Conservation (phyloP, 257 asterid species). For the Lantana camara region DNA sequence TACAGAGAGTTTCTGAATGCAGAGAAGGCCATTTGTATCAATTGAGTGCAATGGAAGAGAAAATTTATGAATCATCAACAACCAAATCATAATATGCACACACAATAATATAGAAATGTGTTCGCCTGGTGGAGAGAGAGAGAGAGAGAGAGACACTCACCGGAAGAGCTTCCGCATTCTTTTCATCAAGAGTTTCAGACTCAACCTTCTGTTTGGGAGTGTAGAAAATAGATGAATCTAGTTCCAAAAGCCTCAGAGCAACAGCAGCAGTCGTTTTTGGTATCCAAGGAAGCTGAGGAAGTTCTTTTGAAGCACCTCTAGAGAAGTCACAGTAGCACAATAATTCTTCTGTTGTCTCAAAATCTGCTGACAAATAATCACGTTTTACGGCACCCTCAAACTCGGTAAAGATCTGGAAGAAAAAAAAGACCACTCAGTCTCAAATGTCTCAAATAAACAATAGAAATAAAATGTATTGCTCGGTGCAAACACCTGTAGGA, state of each 20-base stretch:
- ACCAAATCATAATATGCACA: neutral
- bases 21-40: constrained; percentile 3
- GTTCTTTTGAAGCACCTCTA: constrained; percentile 41
- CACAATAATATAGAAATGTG: too few species aligned
- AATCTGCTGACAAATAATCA: constrained; percentile 65
- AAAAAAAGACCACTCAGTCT: neutral
- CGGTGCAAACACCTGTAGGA: constrained; percentile 62
- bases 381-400: constrained; percentile 78
- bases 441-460: neutral
- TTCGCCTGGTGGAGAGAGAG: too few species aligned
- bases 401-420: constrained; percentile 68
- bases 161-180: constrained; percentile 58
- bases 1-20: constrained; percentile 52
- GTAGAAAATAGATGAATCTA: constrained; percentile 74
- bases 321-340: constrained; percentile 52
- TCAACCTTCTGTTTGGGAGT: constrained; percentile 61
- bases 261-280: constrained; percentile 88
- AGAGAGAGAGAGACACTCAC: constrained; percentile 49
- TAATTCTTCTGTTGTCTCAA: constrained; percentile 89
- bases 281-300: constrained; percentile 86
- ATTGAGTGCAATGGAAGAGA: neutral
- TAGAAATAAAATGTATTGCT: neutral
- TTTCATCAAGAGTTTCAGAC: constrained; percentile 46
- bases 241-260: constrained; percentile 87
- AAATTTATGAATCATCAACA: neutral